A percentile compares a stretch with the other conserved stretches of the same genome.
Conservation (phyloP, 2,329 filamentous ascomycete species). For the Aspergillus carbonarius region DNA sequence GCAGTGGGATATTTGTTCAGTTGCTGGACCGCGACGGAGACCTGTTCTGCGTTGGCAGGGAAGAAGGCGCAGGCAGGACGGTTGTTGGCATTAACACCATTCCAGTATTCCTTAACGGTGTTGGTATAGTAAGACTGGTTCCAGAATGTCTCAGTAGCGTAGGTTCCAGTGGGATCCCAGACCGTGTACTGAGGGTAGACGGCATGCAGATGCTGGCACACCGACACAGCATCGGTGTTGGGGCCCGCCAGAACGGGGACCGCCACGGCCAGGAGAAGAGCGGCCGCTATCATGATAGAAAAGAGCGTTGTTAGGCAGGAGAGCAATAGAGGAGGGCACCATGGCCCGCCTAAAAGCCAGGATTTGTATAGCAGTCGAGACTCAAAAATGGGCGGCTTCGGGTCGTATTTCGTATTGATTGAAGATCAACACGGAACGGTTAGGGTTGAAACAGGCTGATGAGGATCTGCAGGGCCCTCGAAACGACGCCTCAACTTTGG, state of each 20-base stretch:
- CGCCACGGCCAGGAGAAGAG: neutral
- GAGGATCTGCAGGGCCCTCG: neutral
- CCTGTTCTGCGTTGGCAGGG: constrained; percentile 12
- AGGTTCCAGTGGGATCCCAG: constrained; percentile 1
- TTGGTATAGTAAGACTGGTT: constrained; percentile 5
- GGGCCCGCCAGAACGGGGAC: neutral
- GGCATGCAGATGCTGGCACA: neutral
- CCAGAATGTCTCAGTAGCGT: neutral
- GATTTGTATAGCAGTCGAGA: neutral
- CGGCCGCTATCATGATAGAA: neutral
- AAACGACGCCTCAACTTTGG: neutral
- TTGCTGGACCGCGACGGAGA: constrained; percentile 9
- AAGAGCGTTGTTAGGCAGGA: neutral
- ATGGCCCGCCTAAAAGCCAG: neutral
- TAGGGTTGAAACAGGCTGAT: neutral
- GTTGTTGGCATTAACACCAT: constrained; percentile 11
- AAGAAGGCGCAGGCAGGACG: constrained; percentile 14
- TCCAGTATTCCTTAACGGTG: constrained; percentile 11
- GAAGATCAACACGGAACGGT: neutral
- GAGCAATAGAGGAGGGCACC: neutral
- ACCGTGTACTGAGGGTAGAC: constrained; percentile 3
- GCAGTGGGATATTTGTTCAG: constrained; percentile 3
- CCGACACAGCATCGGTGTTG: neutral
- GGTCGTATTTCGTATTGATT: neutral
- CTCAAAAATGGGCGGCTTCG: neutral